Percentiles rank a stretch among this genome's conserved stretches.
These are phyloP conservation scores for Tylopilus sp. DNA, from an alignment of 768 basidiomycete species.

Conservation along the genomic window DNA sequence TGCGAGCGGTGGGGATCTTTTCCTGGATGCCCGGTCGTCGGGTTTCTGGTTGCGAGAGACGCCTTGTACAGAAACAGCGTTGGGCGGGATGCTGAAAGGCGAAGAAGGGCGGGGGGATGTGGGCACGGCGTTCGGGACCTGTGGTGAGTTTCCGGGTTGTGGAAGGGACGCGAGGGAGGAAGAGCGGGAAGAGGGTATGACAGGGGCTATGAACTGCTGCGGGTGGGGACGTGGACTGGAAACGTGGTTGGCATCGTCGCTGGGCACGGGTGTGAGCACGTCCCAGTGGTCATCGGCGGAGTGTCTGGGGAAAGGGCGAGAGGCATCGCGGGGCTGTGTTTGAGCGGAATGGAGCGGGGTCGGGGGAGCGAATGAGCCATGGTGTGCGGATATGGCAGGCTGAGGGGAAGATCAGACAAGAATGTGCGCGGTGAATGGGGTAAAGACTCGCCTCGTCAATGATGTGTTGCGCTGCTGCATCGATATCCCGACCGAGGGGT, in stretches of 20 bases:
- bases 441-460: conserved; percentile 29
- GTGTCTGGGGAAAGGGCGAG: conserved; percentile 27
- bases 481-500: conserved; percentile 22
- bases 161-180: conserved; percentile 51
- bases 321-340: conserved; percentile 8
- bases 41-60: conserved; percentile 13
- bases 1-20: conserved; percentile 28
- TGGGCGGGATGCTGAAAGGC: conserved; percentile 39
- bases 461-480: conserved; percentile 15
- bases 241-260: conserved; percentile 22
- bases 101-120: conserved; percentile 40
- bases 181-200: conserved; percentile 45
- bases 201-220: conserved; percentile 27
- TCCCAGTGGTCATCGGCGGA: conserved; percentile 48
- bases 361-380: conserved; percentile 9
- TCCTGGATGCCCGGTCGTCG: conserved; percentile 24
- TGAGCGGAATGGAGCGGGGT: background rate
- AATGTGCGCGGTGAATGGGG: background rate
- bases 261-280: conserved; percentile 30
- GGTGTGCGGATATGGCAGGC: conserved; percentile 28
- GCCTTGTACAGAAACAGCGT: conserved; percentile 15
- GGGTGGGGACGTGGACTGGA: conserved; percentile 24
- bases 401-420: background rate
- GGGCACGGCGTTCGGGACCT: conserved; percentile 22
- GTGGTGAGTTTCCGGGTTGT: conserved; percentile 39